These are phyloP conservation scores for Ilex asprella DNA, from an alignment of 257 asterid genomes.

Conservation along the genomic window DNA sequence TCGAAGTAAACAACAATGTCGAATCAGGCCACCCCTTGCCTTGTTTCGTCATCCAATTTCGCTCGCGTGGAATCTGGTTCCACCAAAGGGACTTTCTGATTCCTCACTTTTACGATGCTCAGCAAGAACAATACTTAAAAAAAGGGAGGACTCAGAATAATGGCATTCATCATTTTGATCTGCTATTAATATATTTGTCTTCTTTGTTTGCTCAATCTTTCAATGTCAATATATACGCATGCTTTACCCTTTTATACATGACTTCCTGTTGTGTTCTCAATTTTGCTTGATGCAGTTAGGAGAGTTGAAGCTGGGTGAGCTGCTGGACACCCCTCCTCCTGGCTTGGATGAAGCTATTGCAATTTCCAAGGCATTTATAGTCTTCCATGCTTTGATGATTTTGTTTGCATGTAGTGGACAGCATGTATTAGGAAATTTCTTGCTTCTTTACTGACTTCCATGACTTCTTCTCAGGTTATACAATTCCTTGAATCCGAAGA, in stretches of 20 bases:
- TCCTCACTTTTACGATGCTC: no score
- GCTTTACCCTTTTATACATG: not conserved
- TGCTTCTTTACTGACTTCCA: slow-evolving; percentile 22
- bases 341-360: slow-evolving; percentile 99
- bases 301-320: slow-evolving; percentile 93
- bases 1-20: no score
- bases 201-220: no score
- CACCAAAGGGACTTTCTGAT: no score
- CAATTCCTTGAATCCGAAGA: slow-evolving; percentile 88
- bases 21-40: no score
- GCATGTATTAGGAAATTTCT: not conserved
- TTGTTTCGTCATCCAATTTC: no score
- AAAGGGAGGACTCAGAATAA: no score
- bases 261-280: slow-evolving; percentile 1
- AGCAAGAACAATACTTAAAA: no score
- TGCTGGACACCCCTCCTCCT: slow-evolving; percentile 99
- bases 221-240: no score
- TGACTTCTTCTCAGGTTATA: slow-evolving; percentile 62
- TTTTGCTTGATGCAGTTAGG: slow-evolving; percentile 56
- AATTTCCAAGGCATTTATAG: slow-evolving; percentile 71
- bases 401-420: not conserved
- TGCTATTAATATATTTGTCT: no score
- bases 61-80: no score
- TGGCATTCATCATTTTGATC: no score
- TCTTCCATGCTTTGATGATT: slow-evolving; percentile 4